Conservation (phyloP, 352 stramenopile species). For the Plasmopara muralis region DNA sequence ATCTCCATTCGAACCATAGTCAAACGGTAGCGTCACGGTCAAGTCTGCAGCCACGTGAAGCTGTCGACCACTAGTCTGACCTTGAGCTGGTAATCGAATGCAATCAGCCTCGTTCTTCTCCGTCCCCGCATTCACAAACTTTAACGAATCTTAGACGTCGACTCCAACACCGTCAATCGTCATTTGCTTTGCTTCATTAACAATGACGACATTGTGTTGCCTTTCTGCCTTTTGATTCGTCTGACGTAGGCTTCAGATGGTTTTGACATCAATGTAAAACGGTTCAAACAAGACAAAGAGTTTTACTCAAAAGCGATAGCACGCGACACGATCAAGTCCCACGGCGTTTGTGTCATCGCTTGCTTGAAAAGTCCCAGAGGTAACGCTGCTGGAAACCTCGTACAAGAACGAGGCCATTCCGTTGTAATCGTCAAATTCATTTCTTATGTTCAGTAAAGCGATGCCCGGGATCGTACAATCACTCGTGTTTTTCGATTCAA, state of each 20-base stretch:
- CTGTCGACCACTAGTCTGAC: constrained; percentile 20
- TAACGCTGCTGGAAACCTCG: constrained; percentile 33
- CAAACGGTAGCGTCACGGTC: constrained; percentile 49
- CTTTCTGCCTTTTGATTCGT: constrained; percentile 16
- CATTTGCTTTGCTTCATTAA: constrained; percentile 56
- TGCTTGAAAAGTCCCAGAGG: constrained; percentile 46
- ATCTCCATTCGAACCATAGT: constrained; percentile 37
- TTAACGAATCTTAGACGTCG: constrained; percentile 38
- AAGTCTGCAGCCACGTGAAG: constrained; percentile 35
- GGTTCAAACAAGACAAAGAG: constrained; percentile 47
- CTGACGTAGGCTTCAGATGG: constrained; percentile 37
- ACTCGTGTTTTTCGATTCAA: constrained; percentile 18
- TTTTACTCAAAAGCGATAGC: constrained; percentile 55
- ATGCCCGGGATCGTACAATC: constrained; percentile 39
- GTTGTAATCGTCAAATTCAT: constrained; percentile 52
- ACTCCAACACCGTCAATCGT: constrained; percentile 47
- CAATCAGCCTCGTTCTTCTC: constrained; percentile 30
- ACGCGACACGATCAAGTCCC: constrained; percentile 39
- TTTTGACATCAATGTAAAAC: constrained; percentile 57
- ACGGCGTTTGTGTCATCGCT: constrained; percentile 21
- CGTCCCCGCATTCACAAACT: constrained; percentile 33
- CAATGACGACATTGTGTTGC: constrained; percentile 37
- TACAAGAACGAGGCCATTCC: constrained; percentile 75
- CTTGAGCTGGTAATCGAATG: constrained; percentile 27
- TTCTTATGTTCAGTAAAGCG: constrained; percentile 44